phyloP scores from a whole-genome alignment of 2,329 filamentous ascomycete species.

The Venturia oleaginea region DNA sequence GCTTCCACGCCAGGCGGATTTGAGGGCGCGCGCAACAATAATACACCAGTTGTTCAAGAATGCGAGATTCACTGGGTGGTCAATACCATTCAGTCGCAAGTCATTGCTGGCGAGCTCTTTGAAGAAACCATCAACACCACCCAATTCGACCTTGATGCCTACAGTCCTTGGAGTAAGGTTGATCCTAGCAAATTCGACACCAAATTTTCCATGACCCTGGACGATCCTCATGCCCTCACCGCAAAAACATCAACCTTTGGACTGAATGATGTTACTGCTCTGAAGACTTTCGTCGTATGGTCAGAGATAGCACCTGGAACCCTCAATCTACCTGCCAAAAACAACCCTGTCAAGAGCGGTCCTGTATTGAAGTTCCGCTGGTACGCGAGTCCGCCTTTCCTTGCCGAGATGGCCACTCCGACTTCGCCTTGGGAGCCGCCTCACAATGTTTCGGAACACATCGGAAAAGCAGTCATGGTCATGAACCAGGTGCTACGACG shows the following conservation, averaged over 20 bases:
- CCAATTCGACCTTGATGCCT: background rate
- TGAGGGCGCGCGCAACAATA: background rate
- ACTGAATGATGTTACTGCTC: background rate
- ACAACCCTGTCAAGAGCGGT: background rate
- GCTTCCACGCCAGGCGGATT: constrained; percentile 6
- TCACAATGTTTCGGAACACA: constrained; percentile 19
- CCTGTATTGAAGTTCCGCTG: background rate
- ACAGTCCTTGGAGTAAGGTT: background rate
- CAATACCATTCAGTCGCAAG: constrained; percentile 1
- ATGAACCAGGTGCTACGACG: background rate
- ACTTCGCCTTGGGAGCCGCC: background rate
- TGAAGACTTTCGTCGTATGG: background rate
- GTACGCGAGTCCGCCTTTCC: background rate
- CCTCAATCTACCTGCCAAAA: too few species aligned
- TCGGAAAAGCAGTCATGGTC: background rate
- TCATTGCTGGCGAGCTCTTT: background rate
- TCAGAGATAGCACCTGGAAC: background rate
- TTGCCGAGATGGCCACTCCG: too few species aligned
- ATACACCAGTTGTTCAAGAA: constrained; percentile 9
- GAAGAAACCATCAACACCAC: background rate
- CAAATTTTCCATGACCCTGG: background rate
- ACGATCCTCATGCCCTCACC: background rate
- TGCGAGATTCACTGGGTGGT: constrained; percentile 14
- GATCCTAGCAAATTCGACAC: background rate
- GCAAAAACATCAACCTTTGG: background rate